These are phyloP conservation scores for Magnusiomyces fungicola DNA, from an alignment of 1,139 yeast species.

Conservation along the genomic window DNA sequence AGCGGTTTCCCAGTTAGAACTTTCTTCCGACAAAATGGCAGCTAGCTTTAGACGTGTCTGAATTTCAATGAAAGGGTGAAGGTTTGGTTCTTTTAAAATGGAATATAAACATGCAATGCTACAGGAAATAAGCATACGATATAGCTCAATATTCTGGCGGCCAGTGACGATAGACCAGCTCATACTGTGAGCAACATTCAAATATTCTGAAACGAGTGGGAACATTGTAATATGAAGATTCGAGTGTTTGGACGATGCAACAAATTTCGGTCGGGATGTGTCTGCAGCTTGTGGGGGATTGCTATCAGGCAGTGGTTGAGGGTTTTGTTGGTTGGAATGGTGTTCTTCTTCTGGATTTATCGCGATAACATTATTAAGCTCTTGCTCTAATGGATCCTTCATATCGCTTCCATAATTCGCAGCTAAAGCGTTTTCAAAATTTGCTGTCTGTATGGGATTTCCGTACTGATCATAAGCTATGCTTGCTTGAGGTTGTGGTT, in stretches of 20 bases:
- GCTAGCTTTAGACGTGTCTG: constrained; percentile 15
- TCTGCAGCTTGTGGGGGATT: neutral
- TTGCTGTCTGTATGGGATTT: too few relatives aligned
- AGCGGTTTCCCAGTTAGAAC: constrained; percentile 12
- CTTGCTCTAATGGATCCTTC: neutral
- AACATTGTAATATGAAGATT: constrained; percentile 13
- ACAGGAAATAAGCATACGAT: constrained; percentile 10
- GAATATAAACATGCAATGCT: constrained; percentile 11
- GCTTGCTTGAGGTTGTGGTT: neutral
- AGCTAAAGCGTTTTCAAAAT: neutral
- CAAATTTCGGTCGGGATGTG: neutral
- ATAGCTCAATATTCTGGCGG: constrained; percentile 6
- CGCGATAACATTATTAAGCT: neutral
- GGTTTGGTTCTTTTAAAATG: constrained; percentile 12
- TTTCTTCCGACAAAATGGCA: constrained; percentile 11
- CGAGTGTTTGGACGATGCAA: neutral
- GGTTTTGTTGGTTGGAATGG: neutral
- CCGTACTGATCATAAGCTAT: too few relatives aligned
- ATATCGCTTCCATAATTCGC: neutral
- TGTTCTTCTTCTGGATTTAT: neutral
- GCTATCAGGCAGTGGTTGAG: neutral
- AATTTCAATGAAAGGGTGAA: constrained; percentile 13
- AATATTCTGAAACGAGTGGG: constrained; percentile 13
- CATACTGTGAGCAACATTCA: constrained; percentile 10
- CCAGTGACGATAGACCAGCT: constrained; percentile 14